phyloP scores from a whole-genome alignment of 176 grass and related monocot genomes.

The Canna indica region DNA sequence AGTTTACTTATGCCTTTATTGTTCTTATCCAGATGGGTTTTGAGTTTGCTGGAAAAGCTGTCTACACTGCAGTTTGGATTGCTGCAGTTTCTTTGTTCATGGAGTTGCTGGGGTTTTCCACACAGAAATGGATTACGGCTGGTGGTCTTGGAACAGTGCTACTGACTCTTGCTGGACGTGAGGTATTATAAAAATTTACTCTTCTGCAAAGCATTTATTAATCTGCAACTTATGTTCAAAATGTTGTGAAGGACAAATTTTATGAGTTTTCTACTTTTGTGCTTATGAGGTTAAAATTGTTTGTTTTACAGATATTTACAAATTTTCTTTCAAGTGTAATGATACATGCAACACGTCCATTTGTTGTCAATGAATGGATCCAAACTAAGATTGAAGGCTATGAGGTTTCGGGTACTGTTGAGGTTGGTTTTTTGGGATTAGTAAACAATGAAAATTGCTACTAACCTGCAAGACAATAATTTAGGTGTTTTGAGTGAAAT shows the following conservation, averaged over 20 bases:
- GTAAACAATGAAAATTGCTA: no score
- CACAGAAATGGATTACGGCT: constrained; percentile 92
- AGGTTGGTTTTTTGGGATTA: constrained; percentile 41
- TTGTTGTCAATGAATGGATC: constrained; percentile 94
- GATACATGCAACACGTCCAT: constrained; percentile 93
- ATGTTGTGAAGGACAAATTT: background rate
- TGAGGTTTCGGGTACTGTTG: constrained; percentile 87
- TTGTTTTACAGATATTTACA: constrained; percentile 67
- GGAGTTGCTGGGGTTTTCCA: constrained; percentile 96
- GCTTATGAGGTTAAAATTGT: background rate
- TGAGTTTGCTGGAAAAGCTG: constrained; percentile 72
- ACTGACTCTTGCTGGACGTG: constrained; percentile 91
- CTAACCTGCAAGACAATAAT: no score
- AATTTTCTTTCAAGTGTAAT: constrained; percentile 97
- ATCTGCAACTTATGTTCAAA: background rate
- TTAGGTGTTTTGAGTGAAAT: background rate
- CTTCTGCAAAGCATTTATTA: background rate
- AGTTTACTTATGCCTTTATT: background rate
- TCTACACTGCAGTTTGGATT: constrained; percentile 89
- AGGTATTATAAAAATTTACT: constrained; percentile 44
- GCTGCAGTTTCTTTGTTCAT: constrained; percentile 84
- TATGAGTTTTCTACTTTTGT: no score
- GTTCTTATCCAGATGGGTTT: constrained; percentile 79
- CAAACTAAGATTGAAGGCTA: constrained; percentile 86
- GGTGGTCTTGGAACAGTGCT: constrained; percentile 97